Percentiles rank a stretch among this genome's conserved stretches.
Evolutionary conservation across 2,329 filamentous ascomycete species (phyloP).

Genomic region (Taxawa tesnikishii): DNA sequence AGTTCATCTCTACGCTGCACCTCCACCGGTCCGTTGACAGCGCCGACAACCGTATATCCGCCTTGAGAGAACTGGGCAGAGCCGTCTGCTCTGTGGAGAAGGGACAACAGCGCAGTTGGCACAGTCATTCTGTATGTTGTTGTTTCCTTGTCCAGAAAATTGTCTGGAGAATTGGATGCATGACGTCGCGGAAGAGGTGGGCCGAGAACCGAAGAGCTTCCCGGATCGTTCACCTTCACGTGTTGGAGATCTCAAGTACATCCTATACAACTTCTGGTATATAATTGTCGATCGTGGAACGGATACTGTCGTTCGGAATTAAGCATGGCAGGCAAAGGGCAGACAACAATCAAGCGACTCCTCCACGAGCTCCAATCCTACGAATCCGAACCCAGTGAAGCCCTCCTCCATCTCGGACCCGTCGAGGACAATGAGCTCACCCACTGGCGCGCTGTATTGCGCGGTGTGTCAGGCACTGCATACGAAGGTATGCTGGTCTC

Average conservation of each 20-base stretch:
- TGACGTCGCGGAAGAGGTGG: not conserved
- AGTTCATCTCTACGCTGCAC: constrained; percentile 79
- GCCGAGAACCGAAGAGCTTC: no score
- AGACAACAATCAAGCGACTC: constrained; percentile 40
- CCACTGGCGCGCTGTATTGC: constrained; percentile 48
- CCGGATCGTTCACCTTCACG: no score
- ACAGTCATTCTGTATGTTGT: constrained; percentile 6
- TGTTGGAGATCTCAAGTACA: no score
- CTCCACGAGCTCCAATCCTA: constrained; percentile 50
- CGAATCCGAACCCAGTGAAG: constrained; percentile 42
- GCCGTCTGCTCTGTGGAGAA: constrained; percentile 61
- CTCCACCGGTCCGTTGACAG: constrained; percentile 89
- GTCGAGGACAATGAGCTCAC: constrained; percentile 44
- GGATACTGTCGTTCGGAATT: no score
- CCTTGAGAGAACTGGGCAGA: constrained; percentile 65
- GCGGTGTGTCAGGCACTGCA: constrained; percentile 44
- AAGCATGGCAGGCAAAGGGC: not conserved
- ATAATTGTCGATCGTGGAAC: not conserved
- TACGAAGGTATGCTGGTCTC: constrained; percentile 46
- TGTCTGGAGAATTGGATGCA: not conserved
- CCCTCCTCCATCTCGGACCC: constrained; percentile 44
- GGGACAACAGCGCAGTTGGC: constrained; percentile 8
- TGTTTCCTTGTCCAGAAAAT: not conserved
- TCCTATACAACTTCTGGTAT: no score
- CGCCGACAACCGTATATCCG: constrained; percentile 70